These are phyloP conservation scores for Volvariella volvacea DNA, from an alignment of 1,284 basidiomycete genomes.

Conservation along the genomic window DNA sequence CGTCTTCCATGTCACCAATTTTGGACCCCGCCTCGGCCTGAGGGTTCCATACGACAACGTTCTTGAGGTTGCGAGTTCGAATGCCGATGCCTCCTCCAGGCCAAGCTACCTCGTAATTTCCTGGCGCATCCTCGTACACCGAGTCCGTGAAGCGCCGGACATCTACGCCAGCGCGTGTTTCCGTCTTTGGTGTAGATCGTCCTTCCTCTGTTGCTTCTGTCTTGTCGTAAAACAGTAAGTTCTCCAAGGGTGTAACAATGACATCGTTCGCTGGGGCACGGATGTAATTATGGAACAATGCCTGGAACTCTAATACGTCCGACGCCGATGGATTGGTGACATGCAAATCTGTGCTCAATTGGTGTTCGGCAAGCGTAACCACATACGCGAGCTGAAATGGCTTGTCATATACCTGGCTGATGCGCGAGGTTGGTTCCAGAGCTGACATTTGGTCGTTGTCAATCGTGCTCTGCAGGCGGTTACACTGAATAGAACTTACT, in stretches of 20 bases:
- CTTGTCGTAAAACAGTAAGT: constrained; percentile 72
- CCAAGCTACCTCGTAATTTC: constrained; percentile 57
- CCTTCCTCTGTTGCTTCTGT: constrained; percentile 51
- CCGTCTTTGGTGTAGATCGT: constrained; percentile 46
- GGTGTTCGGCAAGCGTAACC: constrained; percentile 69
- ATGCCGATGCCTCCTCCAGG: constrained; percentile 50
- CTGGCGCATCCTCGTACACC: constrained; percentile 62
- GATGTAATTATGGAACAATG: constrained; percentile 83
- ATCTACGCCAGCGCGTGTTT: constrained; percentile 55
- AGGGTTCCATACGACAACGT: constrained; percentile 87
- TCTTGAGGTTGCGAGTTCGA: constrained; percentile 57
- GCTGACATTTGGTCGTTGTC: constrained; percentile 28
- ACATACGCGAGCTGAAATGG: constrained; percentile 71
- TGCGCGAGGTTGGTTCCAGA: constrained; percentile 52
- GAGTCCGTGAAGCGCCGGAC: constrained; percentile 64
- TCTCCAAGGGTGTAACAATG: constrained; percentile 53
- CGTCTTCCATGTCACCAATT: constrained; percentile 80
- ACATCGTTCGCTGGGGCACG: constrained; percentile 56
- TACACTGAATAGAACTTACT: constrained; percentile 41
- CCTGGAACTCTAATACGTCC: constrained; percentile 72
- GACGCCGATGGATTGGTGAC: constrained; percentile 60
- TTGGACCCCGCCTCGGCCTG: constrained; percentile 55
- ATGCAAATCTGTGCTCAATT: constrained; percentile 74
- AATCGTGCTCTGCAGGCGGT: constrained; percentile 1
- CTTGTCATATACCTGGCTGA: constrained; percentile 51